Evolutionary conservation across 2,329 filamentous ascomycete species (phyloP), one percentile per base, ranked within the genome.

Genomic region (Annulohypoxylon truncatum): DNA sequence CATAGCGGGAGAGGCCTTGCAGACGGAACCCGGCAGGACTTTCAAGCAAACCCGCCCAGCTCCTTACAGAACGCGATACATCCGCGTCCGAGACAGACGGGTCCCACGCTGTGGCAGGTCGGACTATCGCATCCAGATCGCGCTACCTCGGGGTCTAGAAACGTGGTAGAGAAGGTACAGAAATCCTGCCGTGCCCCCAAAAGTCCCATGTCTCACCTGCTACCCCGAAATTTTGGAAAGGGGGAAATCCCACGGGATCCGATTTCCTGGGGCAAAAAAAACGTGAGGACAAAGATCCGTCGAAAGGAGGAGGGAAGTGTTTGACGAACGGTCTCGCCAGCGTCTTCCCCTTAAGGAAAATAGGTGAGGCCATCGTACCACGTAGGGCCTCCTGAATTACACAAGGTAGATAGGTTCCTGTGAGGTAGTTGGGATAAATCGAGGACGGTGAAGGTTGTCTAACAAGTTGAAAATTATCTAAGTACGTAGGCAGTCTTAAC

Each of bases 21-120:
- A 53, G 51, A 69, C 72, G 72, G 71, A 67, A 63, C 35, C 64
- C 62, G 67, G 70, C 71, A 74, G 65, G 33, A 44, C 29, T 40
- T 40, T 2, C n/a, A 50, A 59, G 60, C 68, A 64, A 64, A 70
- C 62, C 47, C 22, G 29, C 24, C 47, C 48, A 64, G 52, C 31
- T 53, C 33, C 48, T 54, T 31, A 29, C 53, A 55, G 29, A 48
- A 46, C 59, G 62, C 53, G 50, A 57, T 28, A 28, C 54, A 61
- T 61, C 64, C 62, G 62, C 29, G 63, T 44, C 68, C 68, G 63
- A 71, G 68, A 71, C 68, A 71, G 54, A 64, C 63, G 63, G 63
- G 68, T 71, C 66, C 59, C 52, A 59, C 54, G 13, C 60, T 70
- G 62, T 64, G 42, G 40, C 53, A 47, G 60, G n/a, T 60, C 59